These are phyloP conservation scores for Sporothrix luriei DNA, from an alignment of 2,329 filamentous ascomycete genomes.

Conservation along the genomic window DNA sequence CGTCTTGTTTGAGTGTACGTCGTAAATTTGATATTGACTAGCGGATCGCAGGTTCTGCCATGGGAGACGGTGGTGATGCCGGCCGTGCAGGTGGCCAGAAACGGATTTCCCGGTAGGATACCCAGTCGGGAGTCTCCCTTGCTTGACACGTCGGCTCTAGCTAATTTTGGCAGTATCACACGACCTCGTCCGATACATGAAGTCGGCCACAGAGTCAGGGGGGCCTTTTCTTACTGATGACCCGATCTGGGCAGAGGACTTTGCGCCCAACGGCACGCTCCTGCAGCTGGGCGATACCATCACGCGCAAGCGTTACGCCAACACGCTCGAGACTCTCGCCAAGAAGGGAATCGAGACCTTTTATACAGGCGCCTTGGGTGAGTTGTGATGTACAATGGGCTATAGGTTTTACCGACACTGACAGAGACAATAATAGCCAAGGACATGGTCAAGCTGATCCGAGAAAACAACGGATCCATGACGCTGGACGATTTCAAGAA, in stretches of 20 bases:
- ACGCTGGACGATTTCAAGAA: slow-evolving; percentile 73
- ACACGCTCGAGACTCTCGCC: slow-evolving; percentile 75
- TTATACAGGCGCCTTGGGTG: slow-evolving; percentile 46
- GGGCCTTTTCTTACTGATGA: slow-evolving; percentile 72
- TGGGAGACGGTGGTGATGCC: slow-evolving; percentile 75
- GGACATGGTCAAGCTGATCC: slow-evolving; percentile 70
- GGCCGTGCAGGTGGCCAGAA: slow-evolving; percentile 70
- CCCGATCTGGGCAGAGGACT: slow-evolving; percentile 81
- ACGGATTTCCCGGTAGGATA: slow-evolving; percentile 63
- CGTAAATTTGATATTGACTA: background rate
- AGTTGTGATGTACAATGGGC: slow-evolving; percentile 22
- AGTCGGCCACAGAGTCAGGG: slow-evolving; percentile 42
- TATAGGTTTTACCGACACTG: slow-evolving; percentile 21
- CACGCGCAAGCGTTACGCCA: slow-evolving; percentile 76
- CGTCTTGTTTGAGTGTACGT: background rate
- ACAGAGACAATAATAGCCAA: slow-evolving; percentile 56
- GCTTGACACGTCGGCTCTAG: background rate
- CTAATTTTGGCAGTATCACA: slow-evolving; percentile 57
- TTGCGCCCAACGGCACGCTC: slow-evolving; percentile 76
- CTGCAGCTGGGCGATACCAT: slow-evolving; percentile 75
- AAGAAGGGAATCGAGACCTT: slow-evolving; percentile 57
- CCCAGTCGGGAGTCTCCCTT: background rate
- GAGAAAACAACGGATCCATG: slow-evolving; percentile 77
- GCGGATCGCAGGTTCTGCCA: slow-evolving; percentile 52
- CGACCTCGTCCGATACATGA: slow-evolving; percentile 77